Conservation (phyloP, 2,329 filamentous ascomycete species). For the Aspergillus fischeri region DNA sequence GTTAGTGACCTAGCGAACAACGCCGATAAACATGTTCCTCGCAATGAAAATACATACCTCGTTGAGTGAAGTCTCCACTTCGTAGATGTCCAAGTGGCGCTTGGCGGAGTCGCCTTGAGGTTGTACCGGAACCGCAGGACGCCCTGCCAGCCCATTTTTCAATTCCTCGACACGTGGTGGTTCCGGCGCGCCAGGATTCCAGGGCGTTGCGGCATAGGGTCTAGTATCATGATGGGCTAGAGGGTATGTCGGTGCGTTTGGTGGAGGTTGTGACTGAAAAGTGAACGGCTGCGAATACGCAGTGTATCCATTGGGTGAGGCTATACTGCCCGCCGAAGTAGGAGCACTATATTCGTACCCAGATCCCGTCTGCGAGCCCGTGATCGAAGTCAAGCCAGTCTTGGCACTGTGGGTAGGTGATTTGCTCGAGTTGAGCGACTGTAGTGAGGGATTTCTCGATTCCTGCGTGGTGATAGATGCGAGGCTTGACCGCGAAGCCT, state of each 20-base stretch:
- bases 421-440: conserved; percentile 39
- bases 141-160: conserved; percentile 26
- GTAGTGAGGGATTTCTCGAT: conserved; percentile 38
- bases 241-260: conserved; percentile 29
- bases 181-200: conserved; percentile 24
- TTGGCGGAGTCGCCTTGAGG: conserved; percentile 52
- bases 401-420: conserved; percentile 40
- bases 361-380: conserved; percentile 35
- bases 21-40: background rate
- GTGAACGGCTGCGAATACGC: conserved; percentile 27
- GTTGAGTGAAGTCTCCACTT: conserved; percentile 50
- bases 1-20: conserved; percentile 12
- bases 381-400: conserved; percentile 34
- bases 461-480: conserved; percentile 38
- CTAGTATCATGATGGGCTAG: conserved; percentile 30
- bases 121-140: conserved; percentile 24
- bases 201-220: conserved; percentile 24
- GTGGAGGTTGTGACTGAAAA: conserved; percentile 31
- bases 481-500: conserved; percentile 36
- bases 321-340: conserved; percentile 33
- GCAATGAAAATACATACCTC: conserved; percentile 37
- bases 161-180: conserved; percentile 32
- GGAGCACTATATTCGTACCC: conserved; percentile 37
- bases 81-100: conserved; percentile 59
- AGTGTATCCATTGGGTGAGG: conserved; percentile 37